Evolutionary conservation across 768 basidiomycete genomes (phyloP).

Genomic region (Ramaria sp.): DNA sequence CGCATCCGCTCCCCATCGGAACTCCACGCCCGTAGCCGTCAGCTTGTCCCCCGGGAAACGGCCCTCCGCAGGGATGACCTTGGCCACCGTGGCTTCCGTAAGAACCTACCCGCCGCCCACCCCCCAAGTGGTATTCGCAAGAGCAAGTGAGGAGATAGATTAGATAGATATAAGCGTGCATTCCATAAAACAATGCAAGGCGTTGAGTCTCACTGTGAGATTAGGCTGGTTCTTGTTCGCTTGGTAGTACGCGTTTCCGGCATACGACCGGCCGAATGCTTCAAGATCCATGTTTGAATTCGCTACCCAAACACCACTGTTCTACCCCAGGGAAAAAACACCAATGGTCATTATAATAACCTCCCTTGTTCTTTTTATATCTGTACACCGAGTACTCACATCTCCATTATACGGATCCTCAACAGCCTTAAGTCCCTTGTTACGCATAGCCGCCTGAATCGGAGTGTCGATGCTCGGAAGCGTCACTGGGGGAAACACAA

Average conservation of each 20-base stretch:
- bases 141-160: too few relatives aligned
- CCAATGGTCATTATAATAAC: not conserved
- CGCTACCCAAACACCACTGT: slow-evolving; percentile 16
- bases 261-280: slow-evolving; percentile 18
- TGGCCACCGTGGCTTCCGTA: slow-evolving; percentile 19
- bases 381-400: slow-evolving; percentile 10
- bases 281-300: slow-evolving; percentile 16
- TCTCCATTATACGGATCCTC: slow-evolving; percentile 10
- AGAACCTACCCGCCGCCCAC: too few relatives aligned
- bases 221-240: slow-evolving; percentile 20
- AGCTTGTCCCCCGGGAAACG: slow-evolving; percentile 15
- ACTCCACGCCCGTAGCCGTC: slow-evolving; percentile 37
- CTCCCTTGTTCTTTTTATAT: too few relatives aligned
- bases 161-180: too few relatives aligned
- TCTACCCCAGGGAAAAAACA: slow-evolving; percentile 9
- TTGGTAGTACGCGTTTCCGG: slow-evolving; percentile 21
- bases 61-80: too few relatives aligned
- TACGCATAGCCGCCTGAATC: slow-evolving; percentile 11
- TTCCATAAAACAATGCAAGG: too few relatives aligned
- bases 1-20: slow-evolving; percentile 20
- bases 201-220: slow-evolving; percentile 10
- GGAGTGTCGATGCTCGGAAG: not conserved
- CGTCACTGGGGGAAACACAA: slow-evolving; percentile 11
- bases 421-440: slow-evolving; percentile 2
- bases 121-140: too few relatives aligned